Evolutionary conservation across 176 grass and related monocot species (phyloP).

Genomic region (Eragrostis curvula): DNA sequence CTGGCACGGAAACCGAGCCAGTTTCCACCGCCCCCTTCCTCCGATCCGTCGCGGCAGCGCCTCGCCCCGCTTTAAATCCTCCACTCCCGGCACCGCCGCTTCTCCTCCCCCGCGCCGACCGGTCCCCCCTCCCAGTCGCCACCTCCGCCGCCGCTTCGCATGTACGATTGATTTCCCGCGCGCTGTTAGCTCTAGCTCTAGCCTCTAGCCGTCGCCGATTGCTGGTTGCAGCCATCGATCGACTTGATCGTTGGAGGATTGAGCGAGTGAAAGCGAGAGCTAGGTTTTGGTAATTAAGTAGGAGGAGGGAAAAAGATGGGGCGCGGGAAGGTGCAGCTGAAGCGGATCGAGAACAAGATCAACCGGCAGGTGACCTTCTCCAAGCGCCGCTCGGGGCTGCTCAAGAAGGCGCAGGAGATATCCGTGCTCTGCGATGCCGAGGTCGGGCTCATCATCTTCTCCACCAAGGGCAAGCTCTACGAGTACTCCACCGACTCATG

Average conservation of each 20-base stretch:
- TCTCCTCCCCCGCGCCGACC: not conserved
- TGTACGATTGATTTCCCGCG: not conserved
- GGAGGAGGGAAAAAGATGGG: slow-evolving; percentile 52
- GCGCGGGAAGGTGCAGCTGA: slow-evolving; percentile 91
- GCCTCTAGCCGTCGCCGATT: not conserved
- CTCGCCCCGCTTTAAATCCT: slow-evolving; percentile 39
- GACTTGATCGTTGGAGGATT: not conserved
- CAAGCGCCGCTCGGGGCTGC: slow-evolving; percentile 76
- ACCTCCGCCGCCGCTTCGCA: not conserved
- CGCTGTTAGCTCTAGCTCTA: not conserved
- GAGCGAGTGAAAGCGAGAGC: not conserved
- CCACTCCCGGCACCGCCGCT: not conserved
- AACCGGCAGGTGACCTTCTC: slow-evolving; percentile 96
- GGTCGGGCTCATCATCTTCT: slow-evolving; percentile 91
- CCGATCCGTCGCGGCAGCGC: slow-evolving; percentile 28
- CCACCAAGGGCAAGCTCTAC: slow-evolving; percentile 92
- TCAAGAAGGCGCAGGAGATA: slow-evolving; percentile 97
- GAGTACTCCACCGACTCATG: slow-evolving; percentile 73
- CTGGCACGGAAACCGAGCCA: slow-evolving; percentile 7
- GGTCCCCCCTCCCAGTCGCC: not conserved
- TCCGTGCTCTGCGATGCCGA: slow-evolving; percentile 96
- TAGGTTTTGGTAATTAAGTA: not conserved
- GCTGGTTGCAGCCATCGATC: not conserved
- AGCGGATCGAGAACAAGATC: slow-evolving; percentile 99
- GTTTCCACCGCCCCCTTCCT: slow-evolving; percentile 35